These are phyloP conservation scores for Bocquillonia castaneifolia DNA, from an alignment of 441 rosid species.

Conservation along the genomic window DNA sequence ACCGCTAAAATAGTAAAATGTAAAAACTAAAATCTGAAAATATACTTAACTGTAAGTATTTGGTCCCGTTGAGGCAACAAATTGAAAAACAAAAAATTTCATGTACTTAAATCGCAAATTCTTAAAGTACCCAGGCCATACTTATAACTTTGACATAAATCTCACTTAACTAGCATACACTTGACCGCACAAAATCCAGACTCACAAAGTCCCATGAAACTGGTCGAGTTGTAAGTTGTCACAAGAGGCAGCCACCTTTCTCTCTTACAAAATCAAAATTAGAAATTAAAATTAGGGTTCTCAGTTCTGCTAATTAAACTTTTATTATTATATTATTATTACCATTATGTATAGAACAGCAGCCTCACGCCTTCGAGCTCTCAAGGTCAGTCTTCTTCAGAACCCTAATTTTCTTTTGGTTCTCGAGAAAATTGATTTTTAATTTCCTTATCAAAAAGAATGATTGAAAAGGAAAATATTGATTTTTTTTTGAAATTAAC, in stretches of 20 bases:
- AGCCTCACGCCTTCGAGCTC: conserved; percentile 47
- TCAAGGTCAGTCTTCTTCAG: conserved; percentile 43
- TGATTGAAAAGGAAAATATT: background rate
- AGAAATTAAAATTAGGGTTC: conserved; percentile 16
- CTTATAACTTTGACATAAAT: conserved; percentile 58
- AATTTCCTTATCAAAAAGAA: background rate
- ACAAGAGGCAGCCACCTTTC: background rate
- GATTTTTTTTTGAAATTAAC: background rate
- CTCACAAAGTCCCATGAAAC: background rate
- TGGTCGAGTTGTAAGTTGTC: background rate
- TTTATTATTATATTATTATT: background rate
- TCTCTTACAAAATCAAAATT: conserved; percentile 8
- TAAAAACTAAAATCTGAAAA: too few relatives aligned
- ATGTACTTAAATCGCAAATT: too few relatives aligned
- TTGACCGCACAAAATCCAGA: background rate
- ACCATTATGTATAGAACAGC: conserved; percentile 49
- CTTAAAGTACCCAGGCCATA: too few relatives aligned
- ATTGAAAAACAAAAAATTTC: too few relatives aligned
- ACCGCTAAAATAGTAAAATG: too few relatives aligned
- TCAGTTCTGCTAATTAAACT: background rate
- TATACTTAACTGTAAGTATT: too few relatives aligned
- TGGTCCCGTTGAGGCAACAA: too few relatives aligned
- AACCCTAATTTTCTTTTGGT: conserved; percentile 19
- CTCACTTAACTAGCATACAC: background rate
- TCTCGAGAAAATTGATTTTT: conserved; percentile 9